Conservation (phyloP, 2,329 filamentous ascomycete genomes). For the Fusarium sp. region DNA sequence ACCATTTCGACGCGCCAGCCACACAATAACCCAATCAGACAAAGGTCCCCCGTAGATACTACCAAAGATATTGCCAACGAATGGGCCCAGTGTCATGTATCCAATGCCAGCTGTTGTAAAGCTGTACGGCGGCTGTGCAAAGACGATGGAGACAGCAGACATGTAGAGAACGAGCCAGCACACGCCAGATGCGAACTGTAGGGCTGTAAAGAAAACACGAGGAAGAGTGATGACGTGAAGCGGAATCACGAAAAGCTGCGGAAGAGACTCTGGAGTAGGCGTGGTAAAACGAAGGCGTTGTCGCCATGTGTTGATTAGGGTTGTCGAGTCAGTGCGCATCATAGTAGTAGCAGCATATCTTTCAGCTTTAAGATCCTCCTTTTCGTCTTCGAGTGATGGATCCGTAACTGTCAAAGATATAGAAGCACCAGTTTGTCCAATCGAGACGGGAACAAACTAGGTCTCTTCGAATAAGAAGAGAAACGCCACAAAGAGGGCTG, state of each 20-base stretch:
- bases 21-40: conserved; percentile 53
- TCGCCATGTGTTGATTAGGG: conserved; percentile 34
- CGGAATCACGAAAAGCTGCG: conserved; percentile 34
- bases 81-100: conserved; percentile 47
- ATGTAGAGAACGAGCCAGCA: conserved; percentile 41
- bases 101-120: conserved; percentile 45
- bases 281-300: conserved; percentile 39
- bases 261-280: conserved; percentile 31
- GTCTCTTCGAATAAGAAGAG: conserved; percentile 46
- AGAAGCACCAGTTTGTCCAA: conserved; percentile 1
- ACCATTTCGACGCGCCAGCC: conserved; percentile 52
- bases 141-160: conserved; percentile 50
- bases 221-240: conserved; percentile 48
- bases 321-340: not conserved
- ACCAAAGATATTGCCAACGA: conserved; percentile 55
- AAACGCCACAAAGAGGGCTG: conserved; percentile 40
- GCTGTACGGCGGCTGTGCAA: conserved; percentile 50
- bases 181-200: conserved; percentile 53
- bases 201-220: conserved; percentile 53
- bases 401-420: not conserved
- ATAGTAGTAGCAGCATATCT: not conserved
- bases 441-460: conserved; percentile 42
- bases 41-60: conserved; percentile 54
- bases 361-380: not conserved
- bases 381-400: not conserved